Base-by-base conservation (phyloP, 1,139 yeast genomes). In the Pneumocystis oryctolagi region DNA sequence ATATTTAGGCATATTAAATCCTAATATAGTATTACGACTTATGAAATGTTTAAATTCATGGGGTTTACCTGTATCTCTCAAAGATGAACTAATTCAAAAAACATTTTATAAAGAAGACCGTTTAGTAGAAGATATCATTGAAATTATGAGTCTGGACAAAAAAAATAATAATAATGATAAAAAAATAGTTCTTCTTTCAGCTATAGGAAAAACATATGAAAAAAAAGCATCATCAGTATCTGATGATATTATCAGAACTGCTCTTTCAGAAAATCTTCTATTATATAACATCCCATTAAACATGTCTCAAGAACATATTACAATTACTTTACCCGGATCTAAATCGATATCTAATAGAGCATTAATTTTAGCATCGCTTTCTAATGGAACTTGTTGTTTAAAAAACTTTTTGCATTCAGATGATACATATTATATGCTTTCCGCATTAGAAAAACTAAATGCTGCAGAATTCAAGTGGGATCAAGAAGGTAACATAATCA, bases 331-430 rank as follows among this genome's bases (percentile, higher is more conserved):
- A 34, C 99, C 99, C 12, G 99, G 99, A 1, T 92, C 97, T 3
- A 92, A 92, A 73, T 90, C 97, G 2, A 92, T 92, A 66, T 89
- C 97, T 16, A 92, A 92, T 73, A 83, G 99, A 73, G 98, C 97
- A 8, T 79, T 92, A 67, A 83, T 92, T 28, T 78, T 92, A 68
- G 97, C 98, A 60, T 95, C 98, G 32, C 80, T 92, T 67, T 96
- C 96, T 66, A 76, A 80, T 62, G 97, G 98, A 58, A 81, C 84
- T 42, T 90, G 95, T 71, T 82, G 81, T 70, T 83, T 92, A 69
- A 85, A 84, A 68, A 92, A 92, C 74, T 77, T 92, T 70, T 80
- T 92, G 65, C 97, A 92, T 72, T 90, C 85, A 2, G 99, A 92
- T 71, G 99, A 92, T 72, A 92, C 97, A 18, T 89, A 87, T 68